These are phyloP conservation scores for Euryodendron excelsum DNA, from an alignment of 148 eudicot genomes.

Conservation along the genomic window DNA sequence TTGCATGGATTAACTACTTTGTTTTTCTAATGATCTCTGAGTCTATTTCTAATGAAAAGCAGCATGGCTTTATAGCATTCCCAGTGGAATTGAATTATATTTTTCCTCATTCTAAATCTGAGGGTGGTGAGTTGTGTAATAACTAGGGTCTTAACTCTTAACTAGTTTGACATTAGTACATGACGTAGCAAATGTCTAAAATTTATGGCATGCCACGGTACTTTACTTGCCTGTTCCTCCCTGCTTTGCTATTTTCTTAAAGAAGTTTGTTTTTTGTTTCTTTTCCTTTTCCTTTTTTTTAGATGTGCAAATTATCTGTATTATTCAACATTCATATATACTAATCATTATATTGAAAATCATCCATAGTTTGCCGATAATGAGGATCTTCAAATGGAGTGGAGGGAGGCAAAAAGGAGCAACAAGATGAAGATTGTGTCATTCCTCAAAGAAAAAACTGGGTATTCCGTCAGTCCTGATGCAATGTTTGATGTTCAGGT, in stretches of 20 bases:
- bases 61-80: background rate
- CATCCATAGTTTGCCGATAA: constrained; percentile 71
- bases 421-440: constrained; percentile 77
- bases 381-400: constrained; percentile 73
- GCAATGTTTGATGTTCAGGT: constrained; percentile 99
- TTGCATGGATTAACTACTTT: background rate
- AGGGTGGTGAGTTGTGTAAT: background rate
- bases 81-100: background rate
- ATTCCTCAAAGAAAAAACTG: constrained; percentile 71
- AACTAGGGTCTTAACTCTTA: background rate
- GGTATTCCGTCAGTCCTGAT: constrained; percentile 80
- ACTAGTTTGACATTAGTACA: background rate
- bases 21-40: background rate
- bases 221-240: background rate
- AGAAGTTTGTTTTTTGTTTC: background rate
- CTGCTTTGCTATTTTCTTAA: background rate
- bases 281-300: background rate
- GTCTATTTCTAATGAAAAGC: background rate
- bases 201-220: background rate
- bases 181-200: background rate
- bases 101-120: background rate
- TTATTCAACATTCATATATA: background rate
- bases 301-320: background rate
- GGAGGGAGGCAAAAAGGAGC: constrained; percentile 81
- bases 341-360: constrained; percentile 6